A percentile compares a stretch with the other conserved stretches of the same genome.
These are phyloP conservation scores for Vitis rupestris DNA, from an alignment of 164 flowering plant species.

Conservation along the genomic window DNA sequence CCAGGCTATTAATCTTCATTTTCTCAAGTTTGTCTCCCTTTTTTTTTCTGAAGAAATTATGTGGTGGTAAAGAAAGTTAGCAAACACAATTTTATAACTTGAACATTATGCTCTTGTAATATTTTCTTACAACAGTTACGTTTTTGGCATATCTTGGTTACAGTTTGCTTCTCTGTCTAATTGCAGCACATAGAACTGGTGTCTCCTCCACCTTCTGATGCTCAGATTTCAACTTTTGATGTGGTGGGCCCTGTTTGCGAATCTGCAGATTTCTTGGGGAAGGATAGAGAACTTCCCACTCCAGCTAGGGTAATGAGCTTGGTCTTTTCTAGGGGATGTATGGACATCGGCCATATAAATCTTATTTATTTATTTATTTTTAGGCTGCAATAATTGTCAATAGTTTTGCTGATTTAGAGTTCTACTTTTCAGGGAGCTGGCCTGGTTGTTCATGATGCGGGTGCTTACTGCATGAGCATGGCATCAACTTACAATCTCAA, in stretches of 20 bases:
- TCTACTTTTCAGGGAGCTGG: slow-evolving; percentile 72
- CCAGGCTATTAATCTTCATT: background rate
- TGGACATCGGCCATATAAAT: too few species aligned
- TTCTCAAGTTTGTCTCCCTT: background rate
- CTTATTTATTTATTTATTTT: too few species aligned
- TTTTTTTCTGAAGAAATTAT: background rate
- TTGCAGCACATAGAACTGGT: slow-evolving; percentile 93
- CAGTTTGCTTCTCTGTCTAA: background rate
- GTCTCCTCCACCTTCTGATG: slow-evolving; percentile 64
- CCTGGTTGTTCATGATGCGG: slow-evolving; percentile 96
- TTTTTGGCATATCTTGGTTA: background rate
- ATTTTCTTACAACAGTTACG: background rate
- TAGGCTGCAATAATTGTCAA: background rate
- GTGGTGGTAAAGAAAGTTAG: too few species aligned
- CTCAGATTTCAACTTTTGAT: slow-evolving; percentile 77
- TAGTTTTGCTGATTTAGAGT: slow-evolving; percentile 4
- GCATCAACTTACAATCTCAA: slow-evolving; percentile 98
- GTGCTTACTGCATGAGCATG: slow-evolving; percentile 99
- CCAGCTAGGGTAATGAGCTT: slow-evolving; percentile 58
- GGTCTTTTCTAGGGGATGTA: background rate
- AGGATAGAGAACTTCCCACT: slow-evolving; percentile 86
- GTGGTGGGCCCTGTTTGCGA: slow-evolving; percentile 99
- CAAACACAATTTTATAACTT: too few species aligned
- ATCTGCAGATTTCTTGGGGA: slow-evolving; percentile 97
- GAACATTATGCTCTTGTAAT: background rate